These are phyloP conservation scores for Erodium texanum DNA, from an alignment of 441 rosid genomes.

Conservation along the genomic window DNA sequence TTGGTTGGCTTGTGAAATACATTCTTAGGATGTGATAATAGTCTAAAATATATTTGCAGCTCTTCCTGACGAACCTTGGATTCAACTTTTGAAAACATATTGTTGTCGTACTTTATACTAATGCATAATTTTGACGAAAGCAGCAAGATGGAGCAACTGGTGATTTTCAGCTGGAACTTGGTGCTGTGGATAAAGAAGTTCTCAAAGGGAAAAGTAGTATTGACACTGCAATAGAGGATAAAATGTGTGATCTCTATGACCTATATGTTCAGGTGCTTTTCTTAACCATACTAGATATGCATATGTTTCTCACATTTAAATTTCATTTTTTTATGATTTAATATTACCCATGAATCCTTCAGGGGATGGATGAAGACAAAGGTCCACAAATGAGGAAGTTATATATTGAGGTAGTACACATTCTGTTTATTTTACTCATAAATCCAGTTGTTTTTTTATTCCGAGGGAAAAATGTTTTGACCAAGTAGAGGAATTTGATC, in stretches of 20 bases:
- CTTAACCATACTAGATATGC: constrained; percentile 9
- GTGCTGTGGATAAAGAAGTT: constrained; percentile 18
- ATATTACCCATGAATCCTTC: constrained; percentile 9
- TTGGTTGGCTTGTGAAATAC: neutral
- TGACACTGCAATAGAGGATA: constrained; percentile 30
- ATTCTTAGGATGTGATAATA: neutral
- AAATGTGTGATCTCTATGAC: constrained; percentile 39
- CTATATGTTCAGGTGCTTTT: constrained; percentile 28
- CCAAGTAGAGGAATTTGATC: neutral
- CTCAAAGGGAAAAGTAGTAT: constrained; percentile 17
- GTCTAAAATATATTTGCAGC: neutral
- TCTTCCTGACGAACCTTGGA: neutral
- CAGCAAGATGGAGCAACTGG: constrained; percentile 17
- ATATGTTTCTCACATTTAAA: constrained; percentile 1
- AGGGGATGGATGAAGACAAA: constrained; percentile 35
- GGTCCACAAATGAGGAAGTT: constrained; percentile 34
- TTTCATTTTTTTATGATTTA: neutral
- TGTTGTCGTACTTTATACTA: constrained; percentile 12
- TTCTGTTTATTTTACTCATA: neutral
- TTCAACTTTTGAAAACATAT: constrained; percentile 11
- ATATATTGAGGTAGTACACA: constrained; percentile 25
- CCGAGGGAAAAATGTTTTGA: neutral
- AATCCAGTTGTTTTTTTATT: too few species aligned
- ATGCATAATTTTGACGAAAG: constrained; percentile 13
- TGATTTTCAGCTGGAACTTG: constrained; percentile 19